Conservation (phyloP, 2,329 filamentous ascomycete genomes). For the Colletotrichum lupini region DNA sequence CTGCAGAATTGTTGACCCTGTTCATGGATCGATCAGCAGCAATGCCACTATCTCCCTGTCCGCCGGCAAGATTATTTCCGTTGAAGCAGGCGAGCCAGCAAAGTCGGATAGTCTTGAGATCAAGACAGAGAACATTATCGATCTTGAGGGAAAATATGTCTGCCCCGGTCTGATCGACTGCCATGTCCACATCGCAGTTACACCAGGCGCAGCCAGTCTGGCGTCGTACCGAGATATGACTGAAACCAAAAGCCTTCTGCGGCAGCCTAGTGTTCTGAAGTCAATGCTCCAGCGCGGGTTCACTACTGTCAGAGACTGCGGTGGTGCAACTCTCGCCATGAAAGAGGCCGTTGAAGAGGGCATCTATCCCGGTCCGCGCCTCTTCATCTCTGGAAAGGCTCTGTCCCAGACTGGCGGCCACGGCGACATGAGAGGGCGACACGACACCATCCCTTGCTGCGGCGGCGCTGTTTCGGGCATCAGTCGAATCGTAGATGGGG, state of each 20-base stretch:
- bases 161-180: conserved; percentile 48
- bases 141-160: conserved; percentile 42
- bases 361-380: conserved; percentile 62
- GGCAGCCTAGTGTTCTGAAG: conserved; percentile 53
- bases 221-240: conserved; percentile 42
- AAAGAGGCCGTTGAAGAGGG: conserved; percentile 66
- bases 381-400: conserved; percentile 65
- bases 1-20: conserved; percentile 54
- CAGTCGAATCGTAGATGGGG: conserved; percentile 62
- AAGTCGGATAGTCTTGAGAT: not conserved
- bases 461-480: conserved; percentile 56
- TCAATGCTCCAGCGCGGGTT: conserved; percentile 69
- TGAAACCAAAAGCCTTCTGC: conserved; percentile 49
- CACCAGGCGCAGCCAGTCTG: conserved; percentile 38
- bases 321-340: conserved; percentile 64
- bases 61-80: conserved; percentile 44
- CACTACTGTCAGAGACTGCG: conserved; percentile 68
- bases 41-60: conserved; percentile 46
- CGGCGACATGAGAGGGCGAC: conserved; percentile 57
- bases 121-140: conserved; percentile 31
- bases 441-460: conserved; percentile 54
- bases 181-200: conserved; percentile 45
- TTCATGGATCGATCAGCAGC: conserved; percentile 44
- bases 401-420: conserved; percentile 70
- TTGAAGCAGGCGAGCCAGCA: not conserved